Conservation (phyloP, 2,329 filamentous ascomycete species). For the Aspergillus tamarii region DNA sequence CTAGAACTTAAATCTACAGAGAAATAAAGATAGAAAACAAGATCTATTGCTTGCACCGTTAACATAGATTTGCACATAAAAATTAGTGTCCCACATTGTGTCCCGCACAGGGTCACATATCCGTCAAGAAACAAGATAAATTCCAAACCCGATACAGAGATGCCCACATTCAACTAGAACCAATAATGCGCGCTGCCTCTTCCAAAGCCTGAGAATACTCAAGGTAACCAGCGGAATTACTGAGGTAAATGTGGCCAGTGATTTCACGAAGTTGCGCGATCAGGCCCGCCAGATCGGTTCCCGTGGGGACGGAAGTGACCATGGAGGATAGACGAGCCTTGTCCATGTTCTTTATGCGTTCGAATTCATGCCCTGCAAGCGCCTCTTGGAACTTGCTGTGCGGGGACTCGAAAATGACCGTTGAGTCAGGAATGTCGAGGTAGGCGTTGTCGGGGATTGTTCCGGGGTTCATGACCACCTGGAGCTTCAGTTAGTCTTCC, state of each 20-base stretch:
- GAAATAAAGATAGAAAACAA: background rate
- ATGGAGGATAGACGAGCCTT: conserved; percentile 11
- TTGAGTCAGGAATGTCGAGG: conserved; percentile 13
- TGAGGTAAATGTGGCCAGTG: conserved; percentile 17
- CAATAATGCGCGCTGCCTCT: background rate
- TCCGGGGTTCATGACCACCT: conserved; percentile 20
- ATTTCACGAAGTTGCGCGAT: conserved; percentile 9
- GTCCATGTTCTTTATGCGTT: background rate
- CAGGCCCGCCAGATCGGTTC: conserved; percentile 4
- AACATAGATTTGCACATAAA: background rate
- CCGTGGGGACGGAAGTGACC: conserved; percentile 12
- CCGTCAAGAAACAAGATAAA: background rate
- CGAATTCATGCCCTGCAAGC: background rate
- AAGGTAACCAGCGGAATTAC: conserved; percentile 9
- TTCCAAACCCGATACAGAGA: background rate
- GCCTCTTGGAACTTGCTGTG: conserved; percentile 11
- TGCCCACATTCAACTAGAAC: background rate
- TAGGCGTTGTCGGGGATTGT: conserved; percentile 15
- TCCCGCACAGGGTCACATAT: background rate
- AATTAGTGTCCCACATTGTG: background rate
- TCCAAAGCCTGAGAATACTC: conserved; percentile 8
- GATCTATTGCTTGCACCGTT: background rate
- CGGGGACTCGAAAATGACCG: conserved; percentile 20
- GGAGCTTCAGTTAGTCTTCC: background rate
- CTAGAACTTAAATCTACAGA: background rate